Evolutionary conservation across 306 rosid species (phyloP).

Genomic region (Castanopsis chinensis): DNA sequence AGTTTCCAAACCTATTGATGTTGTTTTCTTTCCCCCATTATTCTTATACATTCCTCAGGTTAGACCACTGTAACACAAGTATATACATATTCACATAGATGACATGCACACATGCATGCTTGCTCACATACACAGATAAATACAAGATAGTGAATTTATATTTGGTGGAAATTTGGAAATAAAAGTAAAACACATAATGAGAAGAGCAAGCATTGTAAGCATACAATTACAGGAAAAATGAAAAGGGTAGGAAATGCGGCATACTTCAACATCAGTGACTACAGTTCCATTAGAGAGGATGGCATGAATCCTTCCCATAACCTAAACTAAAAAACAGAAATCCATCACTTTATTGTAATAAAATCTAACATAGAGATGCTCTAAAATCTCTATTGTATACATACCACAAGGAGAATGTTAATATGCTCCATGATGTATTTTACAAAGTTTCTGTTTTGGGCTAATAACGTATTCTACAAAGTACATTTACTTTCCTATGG

Average conservation of each 20-base stretch:
- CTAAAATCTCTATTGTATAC: background rate
- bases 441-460: too few relatives aligned
- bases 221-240: background rate
- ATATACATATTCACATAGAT: background rate
- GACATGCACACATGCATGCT: background rate
- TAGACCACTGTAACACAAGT: too few relatives aligned
- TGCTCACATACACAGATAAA: background rate
- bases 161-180: background rate
- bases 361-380: constrained; percentile 1
- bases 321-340: constrained; percentile 44
- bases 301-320: constrained; percentile 94
- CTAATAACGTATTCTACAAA: too few relatives aligned
- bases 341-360: constrained; percentile 3
- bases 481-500: too few relatives aligned
- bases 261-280: constrained; percentile 84
- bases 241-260: constrained; percentile 23
- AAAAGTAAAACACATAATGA: background rate
- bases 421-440: background rate
- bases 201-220: background rate
- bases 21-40: too few relatives aligned
- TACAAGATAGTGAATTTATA: background rate
- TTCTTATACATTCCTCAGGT: too few relatives aligned
- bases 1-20: too few relatives aligned
- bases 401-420: background rate
- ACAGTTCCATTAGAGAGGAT: constrained; percentile 85